A percentile compares a stretch with the other conserved stretches of the same genome.
These are phyloP conservation scores for Pseudopithomyces chartarum DNA, from an alignment of 2,329 filamentous ascomycete species.

Conservation along the genomic window DNA sequence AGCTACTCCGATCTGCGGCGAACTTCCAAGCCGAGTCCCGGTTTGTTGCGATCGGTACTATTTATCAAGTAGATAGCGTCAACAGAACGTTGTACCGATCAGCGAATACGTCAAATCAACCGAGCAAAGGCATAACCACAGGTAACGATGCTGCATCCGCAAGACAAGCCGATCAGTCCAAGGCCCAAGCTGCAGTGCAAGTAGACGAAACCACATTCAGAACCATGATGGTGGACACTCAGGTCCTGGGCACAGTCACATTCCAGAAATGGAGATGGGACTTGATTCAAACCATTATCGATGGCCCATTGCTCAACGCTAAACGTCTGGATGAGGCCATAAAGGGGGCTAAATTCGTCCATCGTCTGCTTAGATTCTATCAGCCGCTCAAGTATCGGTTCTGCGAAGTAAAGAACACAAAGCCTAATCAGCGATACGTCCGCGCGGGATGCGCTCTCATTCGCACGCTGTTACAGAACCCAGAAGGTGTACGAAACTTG, in stretches of 20 bases:
- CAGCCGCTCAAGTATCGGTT: constrained; percentile 97
- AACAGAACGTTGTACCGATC: constrained; percentile 90
- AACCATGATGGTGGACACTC: constrained; percentile 72
- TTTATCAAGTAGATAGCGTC: constrained; percentile 98
- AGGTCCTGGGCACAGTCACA: constrained; percentile 86
- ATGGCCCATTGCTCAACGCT: constrained; percentile 87
- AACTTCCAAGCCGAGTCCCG: constrained; percentile 73
- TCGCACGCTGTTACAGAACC: constrained; percentile 81
- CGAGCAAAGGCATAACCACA: constrained; percentile 29
- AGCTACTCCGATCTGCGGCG: constrained; percentile 78
- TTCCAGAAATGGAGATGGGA: constrained; percentile 99
- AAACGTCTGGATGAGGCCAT: constrained; percentile 94
- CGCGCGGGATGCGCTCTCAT: constrained; percentile 87
- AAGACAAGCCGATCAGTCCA: constrained; percentile 52
- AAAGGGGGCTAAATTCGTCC: constrained; percentile 94
- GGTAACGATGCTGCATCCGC: constrained; percentile 28
- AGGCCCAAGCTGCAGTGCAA: constrained; percentile 61
- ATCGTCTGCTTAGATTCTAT: constrained; percentile 92
- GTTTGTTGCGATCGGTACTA: constrained; percentile 83
- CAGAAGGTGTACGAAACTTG: constrained; percentile 83
- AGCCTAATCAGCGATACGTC: constrained; percentile 93
- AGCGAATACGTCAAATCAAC: constrained; percentile 51
- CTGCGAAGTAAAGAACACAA: constrained; percentile 85
- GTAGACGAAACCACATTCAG: constrained; percentile 70
- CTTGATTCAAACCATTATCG: constrained; percentile 84